Evolutionary conservation across 2,329 filamentous ascomycete genomes (phyloP).

Genomic region (Cadophora sp.): DNA sequence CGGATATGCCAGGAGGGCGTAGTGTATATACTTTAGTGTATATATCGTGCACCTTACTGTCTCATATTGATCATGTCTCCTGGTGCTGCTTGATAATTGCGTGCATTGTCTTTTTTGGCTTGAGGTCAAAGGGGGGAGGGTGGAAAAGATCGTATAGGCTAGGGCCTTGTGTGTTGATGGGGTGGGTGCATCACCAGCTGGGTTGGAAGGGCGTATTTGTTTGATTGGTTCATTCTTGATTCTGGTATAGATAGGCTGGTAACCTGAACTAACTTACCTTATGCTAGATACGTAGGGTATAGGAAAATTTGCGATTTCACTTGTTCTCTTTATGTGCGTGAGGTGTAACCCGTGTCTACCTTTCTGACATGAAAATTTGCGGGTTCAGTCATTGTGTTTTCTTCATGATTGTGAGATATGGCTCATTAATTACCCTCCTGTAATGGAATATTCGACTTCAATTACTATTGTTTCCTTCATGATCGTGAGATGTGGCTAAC

Average conservation of each 20-base stretch:
- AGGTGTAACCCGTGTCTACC: background rate
- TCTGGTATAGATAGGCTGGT: constrained; percentile 1
- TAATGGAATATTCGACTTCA: too few species aligned
- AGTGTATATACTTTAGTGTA: constrained; percentile 17
- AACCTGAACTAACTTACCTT: constrained; percentile 4
- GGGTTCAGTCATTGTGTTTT: too few species aligned
- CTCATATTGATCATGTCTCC: background rate
- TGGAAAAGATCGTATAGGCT: background rate
- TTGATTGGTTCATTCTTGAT: background rate
- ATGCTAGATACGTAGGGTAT: background rate
- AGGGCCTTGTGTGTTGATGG: background rate
- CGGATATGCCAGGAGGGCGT: background rate
- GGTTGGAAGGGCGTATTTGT: constrained; percentile 24
- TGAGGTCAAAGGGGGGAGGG: background rate
- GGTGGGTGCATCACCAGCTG: constrained; percentile 26
- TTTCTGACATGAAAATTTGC: too few species aligned
- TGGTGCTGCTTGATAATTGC: constrained; percentile 13
- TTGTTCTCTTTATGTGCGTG: background rate
- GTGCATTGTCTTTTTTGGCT: background rate
- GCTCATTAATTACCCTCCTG: too few species aligned
- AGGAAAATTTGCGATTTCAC: background rate
- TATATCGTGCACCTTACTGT: constrained; percentile 10
- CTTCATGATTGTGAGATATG: too few species aligned
- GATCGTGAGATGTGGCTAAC: too few species aligned
- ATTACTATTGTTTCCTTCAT: too few species aligned